Evolutionary conservation across 208 protist genomes (phyloP).

Genomic region (Acanthamoeba healyi): DNA sequence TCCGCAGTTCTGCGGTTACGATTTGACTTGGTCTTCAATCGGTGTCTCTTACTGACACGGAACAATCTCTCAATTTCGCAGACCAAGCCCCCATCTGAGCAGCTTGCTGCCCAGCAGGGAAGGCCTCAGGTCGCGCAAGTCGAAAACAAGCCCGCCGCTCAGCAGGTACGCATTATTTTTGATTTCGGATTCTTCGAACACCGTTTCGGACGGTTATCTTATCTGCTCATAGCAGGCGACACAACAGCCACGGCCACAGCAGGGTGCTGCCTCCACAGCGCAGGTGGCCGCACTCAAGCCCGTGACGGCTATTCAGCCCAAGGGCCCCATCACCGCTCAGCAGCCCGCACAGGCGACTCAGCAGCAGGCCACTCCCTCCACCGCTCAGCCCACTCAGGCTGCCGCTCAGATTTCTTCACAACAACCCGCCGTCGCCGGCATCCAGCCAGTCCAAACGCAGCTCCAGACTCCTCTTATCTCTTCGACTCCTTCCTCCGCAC

Average conservation of each 20-base stretch:
- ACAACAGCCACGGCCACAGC: conserved; percentile 37
- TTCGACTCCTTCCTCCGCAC: not conserved
- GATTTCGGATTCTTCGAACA: not conserved
- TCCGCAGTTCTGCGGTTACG: not conserved
- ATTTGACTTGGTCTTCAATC: not conserved
- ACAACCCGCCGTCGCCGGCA: not conserved
- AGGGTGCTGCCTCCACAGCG: not conserved
- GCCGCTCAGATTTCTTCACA: not conserved
- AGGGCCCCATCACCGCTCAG: not conserved
- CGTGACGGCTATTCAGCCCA: conserved; percentile 19
- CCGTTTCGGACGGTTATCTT: not conserved
- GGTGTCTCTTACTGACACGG: not conserved
- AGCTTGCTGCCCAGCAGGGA: not conserved
- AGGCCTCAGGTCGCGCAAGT: not conserved
- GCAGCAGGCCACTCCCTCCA: not conserved
- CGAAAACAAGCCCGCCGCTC: not conserved
- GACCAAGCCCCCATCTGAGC: not conserved
- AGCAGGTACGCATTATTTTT: not conserved
- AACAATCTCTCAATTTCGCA: not conserved
- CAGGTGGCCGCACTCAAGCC: conserved; percentile 8
- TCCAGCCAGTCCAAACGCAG: not conserved
- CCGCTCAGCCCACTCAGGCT: not conserved
- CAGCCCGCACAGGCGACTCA: not conserved
- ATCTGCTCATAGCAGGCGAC: not conserved
- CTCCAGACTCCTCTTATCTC: conserved; percentile 1